phyloP scores from a whole-genome alignment of 208 protist genomes.

The Crithidia bombi region DNA sequence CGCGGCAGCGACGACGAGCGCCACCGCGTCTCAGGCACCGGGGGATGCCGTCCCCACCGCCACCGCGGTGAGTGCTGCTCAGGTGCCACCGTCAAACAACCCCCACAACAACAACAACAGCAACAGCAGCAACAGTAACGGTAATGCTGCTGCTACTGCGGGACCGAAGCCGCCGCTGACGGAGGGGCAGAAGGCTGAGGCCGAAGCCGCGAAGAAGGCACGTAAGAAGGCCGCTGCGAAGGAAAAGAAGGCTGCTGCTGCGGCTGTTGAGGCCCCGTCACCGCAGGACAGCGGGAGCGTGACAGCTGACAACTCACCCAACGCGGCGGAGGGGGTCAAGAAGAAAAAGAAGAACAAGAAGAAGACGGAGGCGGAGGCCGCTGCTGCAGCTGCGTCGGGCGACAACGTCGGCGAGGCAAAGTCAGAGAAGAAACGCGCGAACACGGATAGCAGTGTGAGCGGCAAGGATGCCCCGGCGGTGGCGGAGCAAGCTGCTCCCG shows the following conservation, averaged over 20 bases:
- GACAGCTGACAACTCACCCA: slow-evolving; percentile 5
- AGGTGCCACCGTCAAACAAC: neutral
- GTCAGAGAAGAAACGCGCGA: slow-evolving; percentile 1
- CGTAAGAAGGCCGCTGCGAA: slow-evolving; percentile 12
- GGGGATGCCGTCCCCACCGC: neutral
- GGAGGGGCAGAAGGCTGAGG: slow-evolving; percentile 15
- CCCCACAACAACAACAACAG: neutral
- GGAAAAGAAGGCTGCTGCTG: slow-evolving; percentile 14
- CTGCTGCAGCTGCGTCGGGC: neutral
- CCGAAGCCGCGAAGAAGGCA: slow-evolving; percentile 10
- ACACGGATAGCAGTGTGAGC: neutral
- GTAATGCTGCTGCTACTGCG: neutral
- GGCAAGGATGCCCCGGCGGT: neutral
- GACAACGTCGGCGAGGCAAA: neutral
- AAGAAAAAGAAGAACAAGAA: slow-evolving; percentile 19
- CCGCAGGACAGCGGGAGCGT: slow-evolving; percentile 11
- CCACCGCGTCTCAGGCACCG: slow-evolving; percentile 24
- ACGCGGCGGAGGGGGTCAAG: slow-evolving; percentile 16
- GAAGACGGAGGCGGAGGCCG: slow-evolving; percentile 14
- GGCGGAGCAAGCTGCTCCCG: neutral
- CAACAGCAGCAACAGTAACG: neutral
- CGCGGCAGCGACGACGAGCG: slow-evolving; percentile 7
- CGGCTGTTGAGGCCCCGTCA: neutral
- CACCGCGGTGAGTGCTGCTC: slow-evolving; percentile 8
- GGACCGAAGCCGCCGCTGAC: slow-evolving; percentile 5